Evolutionary conservation across 371 early-diverging fungal species (phyloP).

Genomic region (Blakeslea trispora): DNA sequence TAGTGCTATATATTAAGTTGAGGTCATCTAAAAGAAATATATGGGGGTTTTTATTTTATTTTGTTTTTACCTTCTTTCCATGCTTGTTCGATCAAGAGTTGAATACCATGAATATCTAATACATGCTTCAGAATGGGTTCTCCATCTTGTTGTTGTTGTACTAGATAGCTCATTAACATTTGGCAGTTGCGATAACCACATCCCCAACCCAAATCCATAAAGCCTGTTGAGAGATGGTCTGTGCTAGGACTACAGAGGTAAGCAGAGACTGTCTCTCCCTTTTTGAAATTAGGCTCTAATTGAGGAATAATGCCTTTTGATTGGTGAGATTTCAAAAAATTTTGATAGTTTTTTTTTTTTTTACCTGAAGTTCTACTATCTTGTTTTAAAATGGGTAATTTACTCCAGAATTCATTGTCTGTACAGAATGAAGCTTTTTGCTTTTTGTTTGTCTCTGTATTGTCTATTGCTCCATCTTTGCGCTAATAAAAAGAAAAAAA

Average conservation of each 20-base stretch:
- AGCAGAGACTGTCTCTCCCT: slow-evolving; percentile 33
- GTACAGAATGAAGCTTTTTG: slow-evolving; percentile 20
- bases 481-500: neutral
- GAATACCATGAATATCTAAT: slow-evolving; percentile 57
- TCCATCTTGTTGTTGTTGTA: slow-evolving; percentile 31
- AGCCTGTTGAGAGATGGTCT: slow-evolving; percentile 46
- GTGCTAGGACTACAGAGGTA: slow-evolving; percentile 50
- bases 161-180: slow-evolving; percentile 65
- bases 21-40: too few relatives aligned
- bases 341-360: neutral
- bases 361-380: slow-evolving; percentile 40
- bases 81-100: slow-evolving; percentile 66
- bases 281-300: slow-evolving; percentile 41
- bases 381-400: slow-evolving; percentile 29
- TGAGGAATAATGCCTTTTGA: slow-evolving; percentile 47
- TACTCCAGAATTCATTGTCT: slow-evolving; percentile 35
- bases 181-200: slow-evolving; percentile 81
- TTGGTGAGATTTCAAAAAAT: neutral
- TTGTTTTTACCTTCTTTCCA: slow-evolving; percentile 63
- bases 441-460: slow-evolving; percentile 2
- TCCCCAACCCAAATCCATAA: slow-evolving; percentile 70
- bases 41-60: too few relatives aligned
- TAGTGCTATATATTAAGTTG: neutral
- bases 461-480: slow-evolving; percentile 1
- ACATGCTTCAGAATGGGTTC: slow-evolving; percentile 38